These are phyloP conservation scores for Achlya hypogyna DNA, from an alignment of 352 stramenopile genomes.

Conservation along the genomic window DNA sequence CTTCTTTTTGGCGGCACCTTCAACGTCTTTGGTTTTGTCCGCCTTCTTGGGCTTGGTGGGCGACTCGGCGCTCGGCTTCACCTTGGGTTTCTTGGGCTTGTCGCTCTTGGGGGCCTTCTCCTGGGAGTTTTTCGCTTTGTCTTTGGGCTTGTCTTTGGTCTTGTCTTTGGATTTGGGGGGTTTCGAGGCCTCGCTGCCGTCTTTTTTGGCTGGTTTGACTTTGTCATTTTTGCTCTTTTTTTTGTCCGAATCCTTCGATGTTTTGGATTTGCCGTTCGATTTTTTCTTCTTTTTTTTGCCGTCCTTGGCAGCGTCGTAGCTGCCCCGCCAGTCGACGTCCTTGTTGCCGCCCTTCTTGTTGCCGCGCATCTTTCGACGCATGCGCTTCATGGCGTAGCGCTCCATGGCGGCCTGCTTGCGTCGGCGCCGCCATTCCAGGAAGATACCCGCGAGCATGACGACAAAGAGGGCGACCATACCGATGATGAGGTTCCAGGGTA, in stretches of 20 bases:
- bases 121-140: constrained; percentile 15
- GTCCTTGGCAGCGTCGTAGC: constrained; percentile 58
- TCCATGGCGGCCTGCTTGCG: constrained; percentile 87
- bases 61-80: constrained; percentile 18
- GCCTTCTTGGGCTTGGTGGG: constrained; percentile 20
- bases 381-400: constrained; percentile 91
- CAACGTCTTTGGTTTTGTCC: constrained; percentile 5
- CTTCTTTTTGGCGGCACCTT: constrained; percentile 22
- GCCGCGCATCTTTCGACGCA: constrained; percentile 90
- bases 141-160: constrained; percentile 28
- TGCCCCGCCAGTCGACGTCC: constrained; percentile 68
- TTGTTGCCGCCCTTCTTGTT: constrained; percentile 40
- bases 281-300: constrained; percentile 47
- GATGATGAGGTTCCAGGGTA: constrained; percentile 87
- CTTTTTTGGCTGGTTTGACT: constrained; percentile 22
- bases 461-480: constrained; percentile 63
- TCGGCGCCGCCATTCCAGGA: constrained; percentile 87
- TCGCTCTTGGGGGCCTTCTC: constrained; percentile 20
- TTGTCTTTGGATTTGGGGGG: constrained; percentile 44
- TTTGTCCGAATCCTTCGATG: constrained; percentile 15
- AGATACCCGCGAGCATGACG: constrained; percentile 63
- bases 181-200: constrained; percentile 34
- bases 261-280: constrained; percentile 29
- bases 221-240: constrained; percentile 23
- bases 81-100: constrained; percentile 17